phyloP scores from a whole-genome alignment of 495 filamentous ascomycete species.

The Penicillium robsamsonii region DNA sequence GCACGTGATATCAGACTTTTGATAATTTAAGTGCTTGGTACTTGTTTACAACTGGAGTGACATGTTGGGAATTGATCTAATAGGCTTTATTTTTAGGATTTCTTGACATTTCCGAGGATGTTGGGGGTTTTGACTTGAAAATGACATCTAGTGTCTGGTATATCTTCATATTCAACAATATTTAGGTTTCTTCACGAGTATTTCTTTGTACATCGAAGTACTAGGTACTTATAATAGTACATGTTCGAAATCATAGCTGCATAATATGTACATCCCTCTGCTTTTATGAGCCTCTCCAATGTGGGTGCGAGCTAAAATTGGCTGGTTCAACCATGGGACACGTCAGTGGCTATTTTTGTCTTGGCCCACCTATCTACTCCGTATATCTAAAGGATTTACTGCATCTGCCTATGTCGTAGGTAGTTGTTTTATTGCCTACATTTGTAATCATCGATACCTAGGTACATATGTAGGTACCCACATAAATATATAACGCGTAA shows the following conservation, averaged over 20 bases:
- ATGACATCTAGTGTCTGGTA: neutral
- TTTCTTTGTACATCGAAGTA: neutral
- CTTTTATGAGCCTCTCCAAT: slow-evolving; percentile 2
- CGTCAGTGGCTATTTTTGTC: slow-evolving; percentile 16
- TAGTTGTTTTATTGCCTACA: too few relatives aligned
- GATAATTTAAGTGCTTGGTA: slow-evolving; percentile 20
- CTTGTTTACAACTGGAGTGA: neutral
- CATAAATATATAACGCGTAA: neutral
- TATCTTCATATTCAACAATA: neutral
- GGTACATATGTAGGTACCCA: too few relatives aligned
- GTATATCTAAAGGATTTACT: neutral
- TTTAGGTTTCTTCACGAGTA: neutral
- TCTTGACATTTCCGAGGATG: neutral
- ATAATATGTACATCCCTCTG: slow-evolving; percentile 1
- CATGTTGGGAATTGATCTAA: neutral
- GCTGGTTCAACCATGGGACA: slow-evolving; percentile 23
- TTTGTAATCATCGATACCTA: too few relatives aligned
- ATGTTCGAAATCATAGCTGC: neutral
- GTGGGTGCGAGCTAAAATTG: slow-evolving; percentile 12
- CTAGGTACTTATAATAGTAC: neutral
- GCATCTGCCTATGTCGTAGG: neutral
- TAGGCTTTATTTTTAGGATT: neutral
- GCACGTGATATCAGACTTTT: slow-evolving; percentile 36
- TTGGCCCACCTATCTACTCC: slow-evolving; percentile 2
- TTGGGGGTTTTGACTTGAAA: neutral